Evolutionary conservation across 2,329 filamentous ascomycete species (phyloP).

Genomic region (Cordyceps cicadae): DNA sequence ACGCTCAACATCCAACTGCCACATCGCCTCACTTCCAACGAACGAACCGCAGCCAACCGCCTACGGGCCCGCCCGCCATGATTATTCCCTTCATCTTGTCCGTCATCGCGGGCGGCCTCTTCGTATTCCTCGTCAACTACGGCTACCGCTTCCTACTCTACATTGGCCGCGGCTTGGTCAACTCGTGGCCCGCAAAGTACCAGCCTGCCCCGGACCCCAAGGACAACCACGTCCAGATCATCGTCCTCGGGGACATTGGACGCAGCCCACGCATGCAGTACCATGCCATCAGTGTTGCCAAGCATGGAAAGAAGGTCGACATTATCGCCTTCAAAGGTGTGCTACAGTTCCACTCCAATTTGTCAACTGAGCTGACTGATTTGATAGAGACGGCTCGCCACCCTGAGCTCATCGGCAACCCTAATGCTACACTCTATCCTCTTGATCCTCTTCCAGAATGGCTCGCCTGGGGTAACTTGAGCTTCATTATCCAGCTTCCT

Average conservation of each 20-base stretch:
- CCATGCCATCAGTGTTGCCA: slow-evolving; percentile 85
- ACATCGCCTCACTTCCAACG: slow-evolving; percentile 1
- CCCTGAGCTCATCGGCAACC: slow-evolving; percentile 63
- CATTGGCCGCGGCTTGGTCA: slow-evolving; percentile 17
- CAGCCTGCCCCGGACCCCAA: slow-evolving; percentile 25
- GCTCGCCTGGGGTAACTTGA: slow-evolving; percentile 59
- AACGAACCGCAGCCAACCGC: neutral
- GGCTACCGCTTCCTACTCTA: slow-evolving; percentile 17
- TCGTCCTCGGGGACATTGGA: slow-evolving; percentile 92
- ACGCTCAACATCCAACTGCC: neutral
- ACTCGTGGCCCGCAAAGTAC: slow-evolving; percentile 28
- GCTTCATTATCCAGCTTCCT: slow-evolving; percentile 72
- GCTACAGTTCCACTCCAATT: slow-evolving; percentile 2
- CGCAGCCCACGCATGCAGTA: slow-evolving; percentile 98
- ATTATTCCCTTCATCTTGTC: slow-evolving; percentile 25
- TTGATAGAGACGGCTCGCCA: slow-evolving; percentile 66
- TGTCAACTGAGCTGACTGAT: slow-evolving; percentile 3
- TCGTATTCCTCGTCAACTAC: slow-evolving; percentile 24
- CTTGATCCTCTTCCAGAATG: slow-evolving; percentile 59
- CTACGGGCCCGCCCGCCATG: neutral
- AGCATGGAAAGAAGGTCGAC: slow-evolving; percentile 70
- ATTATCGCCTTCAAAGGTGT: slow-evolving; percentile 81
- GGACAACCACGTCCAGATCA: slow-evolving; percentile 57
- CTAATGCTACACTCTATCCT: slow-evolving; percentile 62
- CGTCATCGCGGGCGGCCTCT: slow-evolving; percentile 26